Evolutionary conservation across 768 basidiomycete species (phyloP).

Genomic region (Leccinum barrowsii): DNA sequence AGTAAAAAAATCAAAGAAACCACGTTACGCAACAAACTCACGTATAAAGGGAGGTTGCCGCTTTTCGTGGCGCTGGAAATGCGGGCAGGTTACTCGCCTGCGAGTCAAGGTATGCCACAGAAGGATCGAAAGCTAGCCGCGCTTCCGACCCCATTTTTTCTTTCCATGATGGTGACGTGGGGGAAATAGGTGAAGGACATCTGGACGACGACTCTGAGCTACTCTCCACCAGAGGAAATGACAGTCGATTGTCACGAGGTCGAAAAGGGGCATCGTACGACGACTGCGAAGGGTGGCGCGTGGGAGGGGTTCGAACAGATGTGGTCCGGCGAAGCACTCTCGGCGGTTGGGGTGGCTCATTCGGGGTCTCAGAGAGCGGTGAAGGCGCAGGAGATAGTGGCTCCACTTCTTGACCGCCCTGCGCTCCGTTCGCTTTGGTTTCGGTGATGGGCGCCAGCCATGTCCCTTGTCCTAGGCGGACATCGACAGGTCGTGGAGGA

Average conservation of each 20-base stretch:
- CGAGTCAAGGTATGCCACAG: slow-evolving; percentile 41
- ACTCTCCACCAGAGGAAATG: slow-evolving; percentile 5
- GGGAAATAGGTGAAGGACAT: slow-evolving; percentile 16
- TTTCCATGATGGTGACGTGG: not conserved
- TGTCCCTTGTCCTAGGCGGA: not conserved
- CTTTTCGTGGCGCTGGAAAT: slow-evolving; percentile 10
- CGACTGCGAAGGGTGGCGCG: slow-evolving; percentile 23
- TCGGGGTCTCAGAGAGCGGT: slow-evolving; percentile 29
- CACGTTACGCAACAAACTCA: slow-evolving; percentile 24
- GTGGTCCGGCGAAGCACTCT: slow-evolving; percentile 15
- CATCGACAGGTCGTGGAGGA: slow-evolving; percentile 18
- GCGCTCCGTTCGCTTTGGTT: not conserved
- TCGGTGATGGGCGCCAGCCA: slow-evolving; percentile 3
- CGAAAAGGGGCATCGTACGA: slow-evolving; percentile 19
- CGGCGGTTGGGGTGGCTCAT: slow-evolving; percentile 35
- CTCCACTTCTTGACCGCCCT: slow-evolving; percentile 1
- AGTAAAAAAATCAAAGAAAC: slow-evolving; percentile 1
- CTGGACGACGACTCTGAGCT: slow-evolving; percentile 15
- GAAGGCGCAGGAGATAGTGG: slow-evolving; percentile 31
- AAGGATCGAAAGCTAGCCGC: slow-evolving; percentile 41
- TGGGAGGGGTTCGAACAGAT: slow-evolving; percentile 19
- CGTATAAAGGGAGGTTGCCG: slow-evolving; percentile 55
- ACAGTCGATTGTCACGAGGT: slow-evolving; percentile 7
- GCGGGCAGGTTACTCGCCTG: slow-evolving; percentile 6
- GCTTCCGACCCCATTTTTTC: slow-evolving; percentile 6